Evolutionary conservation across 208 protist genomes (phyloP).

Genomic region (Trichomonas vaginalis): DNA sequence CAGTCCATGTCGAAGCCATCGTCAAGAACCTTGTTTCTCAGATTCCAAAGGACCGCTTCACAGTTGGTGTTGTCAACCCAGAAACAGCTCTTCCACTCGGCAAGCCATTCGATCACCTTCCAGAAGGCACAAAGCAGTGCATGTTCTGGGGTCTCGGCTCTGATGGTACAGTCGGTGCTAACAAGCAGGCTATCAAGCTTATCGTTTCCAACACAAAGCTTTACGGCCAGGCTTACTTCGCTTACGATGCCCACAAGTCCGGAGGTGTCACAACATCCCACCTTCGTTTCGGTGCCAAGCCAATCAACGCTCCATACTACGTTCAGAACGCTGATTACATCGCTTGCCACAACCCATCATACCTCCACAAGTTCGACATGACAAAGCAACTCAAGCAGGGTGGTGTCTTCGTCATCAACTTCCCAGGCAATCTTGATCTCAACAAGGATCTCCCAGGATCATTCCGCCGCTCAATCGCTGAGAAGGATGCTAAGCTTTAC

Average conservation of each 20-base stretch:
- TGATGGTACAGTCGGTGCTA: constrained; percentile 56
- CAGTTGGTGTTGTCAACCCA: constrained; percentile 51
- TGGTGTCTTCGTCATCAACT: constrained; percentile 49
- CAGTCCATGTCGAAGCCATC: constrained; percentile 32
- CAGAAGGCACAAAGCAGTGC: not conserved
- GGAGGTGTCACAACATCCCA: constrained; percentile 38
- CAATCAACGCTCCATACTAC: constrained; percentile 45
- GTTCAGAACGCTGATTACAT: constrained; percentile 49
- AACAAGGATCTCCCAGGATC: constrained; percentile 33
- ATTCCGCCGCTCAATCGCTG: constrained; percentile 38
- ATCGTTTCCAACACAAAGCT: constrained; percentile 48
- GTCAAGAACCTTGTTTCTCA: constrained; percentile 44
- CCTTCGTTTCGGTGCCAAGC: constrained; percentile 47
- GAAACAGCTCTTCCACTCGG: constrained; percentile 39
- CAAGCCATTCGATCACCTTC: not conserved
- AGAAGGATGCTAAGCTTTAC: constrained; percentile 27
- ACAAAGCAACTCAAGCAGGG: constrained; percentile 19
- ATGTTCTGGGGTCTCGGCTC: constrained; percentile 32
- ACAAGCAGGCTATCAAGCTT: constrained; percentile 55
- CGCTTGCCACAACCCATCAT: constrained; percentile 46
- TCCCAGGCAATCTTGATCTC: constrained; percentile 30
- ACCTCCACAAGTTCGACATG: constrained; percentile 47
- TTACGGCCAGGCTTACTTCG: constrained; percentile 36
- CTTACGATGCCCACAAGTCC: constrained; percentile 11
- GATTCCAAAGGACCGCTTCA: constrained; percentile 45